Evolutionary conservation across 768 basidiomycete genomes (phyloP), one percentile per base, ranked within the genome.

Genomic region (Galerina sulciceps): DNA sequence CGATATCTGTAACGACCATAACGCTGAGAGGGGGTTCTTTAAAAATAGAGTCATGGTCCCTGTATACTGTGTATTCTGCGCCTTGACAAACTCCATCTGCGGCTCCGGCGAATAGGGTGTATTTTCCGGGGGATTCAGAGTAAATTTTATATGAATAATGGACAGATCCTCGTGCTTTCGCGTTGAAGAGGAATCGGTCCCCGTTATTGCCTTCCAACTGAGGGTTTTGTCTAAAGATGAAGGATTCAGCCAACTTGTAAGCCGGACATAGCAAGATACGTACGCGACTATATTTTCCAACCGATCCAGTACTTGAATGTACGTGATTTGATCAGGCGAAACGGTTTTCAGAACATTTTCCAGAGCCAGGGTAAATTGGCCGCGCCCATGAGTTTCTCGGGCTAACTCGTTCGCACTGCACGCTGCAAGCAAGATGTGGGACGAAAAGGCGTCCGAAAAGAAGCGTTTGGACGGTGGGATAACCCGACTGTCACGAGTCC

Each of bases 71-170:
- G 46, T 63, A 66, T 18, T 60, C 49, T 1, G 65, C 50, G 4
- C 62, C 62, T 14, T 41, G 17, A 2, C 62, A 57, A 13, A 66
- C 46, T 9, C 62, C 65, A 26, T 60, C 49, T 15, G 62, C 62
- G 3, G 59, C 47, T 20, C 65, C 65, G 15, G 58, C 62, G 10
- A 55, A 44, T 11, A 66, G 48, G 35, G 41, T 23, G 20, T 64
- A 64, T 4, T 35, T 47, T 17, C 43, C 55, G 6, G 37, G 26
- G 42, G 20, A 10, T 6, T 38, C 31, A 13, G 20, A 31, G 35
- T 26, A 11, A 20, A 40, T 37, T 40, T 51, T 51, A 15, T 51
- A 22, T 8, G 49, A 38, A n/a, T 51, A 40, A 51, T 37, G 49
- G 15, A 45, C 35, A 6, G 45, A 22, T 4, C n/a, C 35, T 22